phyloP scores from a whole-genome alignment of 768 basidiomycete species.

The Boletus rufocinnamomeus region DNA sequence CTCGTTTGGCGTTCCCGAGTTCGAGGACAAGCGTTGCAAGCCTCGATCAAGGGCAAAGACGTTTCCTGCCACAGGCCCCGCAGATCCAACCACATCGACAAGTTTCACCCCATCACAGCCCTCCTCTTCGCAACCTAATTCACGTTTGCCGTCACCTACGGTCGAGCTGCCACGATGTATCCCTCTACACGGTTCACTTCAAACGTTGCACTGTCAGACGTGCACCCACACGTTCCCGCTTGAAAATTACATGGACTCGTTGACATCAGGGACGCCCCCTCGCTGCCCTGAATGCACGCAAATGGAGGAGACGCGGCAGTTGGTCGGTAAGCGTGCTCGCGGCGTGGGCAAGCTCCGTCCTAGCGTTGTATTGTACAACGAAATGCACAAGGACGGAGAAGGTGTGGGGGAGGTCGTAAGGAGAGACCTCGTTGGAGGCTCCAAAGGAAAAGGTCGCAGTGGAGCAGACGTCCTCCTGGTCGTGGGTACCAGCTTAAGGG shows the following conservation, averaged over 20 bases:
- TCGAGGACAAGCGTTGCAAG: conserved; percentile 57
- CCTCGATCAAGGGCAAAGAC: conserved; percentile 50
- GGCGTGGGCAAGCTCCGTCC: conserved; percentile 82
- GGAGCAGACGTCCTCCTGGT: conserved; percentile 86
- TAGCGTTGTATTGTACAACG: conserved; percentile 90
- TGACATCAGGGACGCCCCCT: conserved; percentile 64
- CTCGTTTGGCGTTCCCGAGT: conserved; percentile 80
- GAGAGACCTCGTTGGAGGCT: conserved; percentile 73
- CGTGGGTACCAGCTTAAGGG: conserved; percentile 85
- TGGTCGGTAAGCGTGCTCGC: conserved; percentile 76
- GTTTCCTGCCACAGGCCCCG: conserved; percentile 12
- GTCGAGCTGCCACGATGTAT: conserved; percentile 76
- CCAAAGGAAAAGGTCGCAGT: conserved; percentile 64
- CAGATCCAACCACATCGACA: conserved; percentile 19
- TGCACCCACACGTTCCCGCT: conserved; percentile 77
- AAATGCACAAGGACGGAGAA: conserved; percentile 84
- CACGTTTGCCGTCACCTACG: conserved; percentile 52
- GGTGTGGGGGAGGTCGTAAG: conserved; percentile 83
- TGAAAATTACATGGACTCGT: conserved; percentile 55
- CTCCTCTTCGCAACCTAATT: conserved; percentile 25
- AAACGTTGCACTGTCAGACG: conserved; percentile 75
- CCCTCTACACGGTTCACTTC: conserved; percentile 86
- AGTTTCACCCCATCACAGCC: conserved; percentile 19
- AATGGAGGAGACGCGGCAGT: conserved; percentile 65
- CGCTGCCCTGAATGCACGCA: conserved; percentile 79